Evolutionary conservation across 2,329 filamentous ascomycete genomes (phyloP).

Genomic region (Hypoxylon rubiginosum): DNA sequence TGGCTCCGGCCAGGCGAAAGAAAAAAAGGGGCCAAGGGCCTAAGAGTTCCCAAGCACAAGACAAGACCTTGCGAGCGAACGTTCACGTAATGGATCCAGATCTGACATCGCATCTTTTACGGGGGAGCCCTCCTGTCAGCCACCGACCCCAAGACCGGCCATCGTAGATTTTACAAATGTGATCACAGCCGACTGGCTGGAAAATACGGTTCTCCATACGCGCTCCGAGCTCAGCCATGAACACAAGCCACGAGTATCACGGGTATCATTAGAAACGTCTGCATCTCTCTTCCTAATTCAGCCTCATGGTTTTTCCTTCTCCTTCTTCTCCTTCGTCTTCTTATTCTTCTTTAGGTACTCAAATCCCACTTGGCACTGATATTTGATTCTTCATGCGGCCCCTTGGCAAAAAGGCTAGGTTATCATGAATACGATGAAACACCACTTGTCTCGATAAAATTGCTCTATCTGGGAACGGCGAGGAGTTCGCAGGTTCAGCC

Average conservation of each 20-base stretch:
- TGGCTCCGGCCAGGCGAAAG: conserved; percentile 30
- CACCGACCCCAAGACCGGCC: conserved; percentile 21
- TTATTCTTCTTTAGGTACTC: not conserved
- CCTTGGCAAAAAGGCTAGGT: conserved; percentile 22
- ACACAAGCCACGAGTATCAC: conserved; percentile 16
- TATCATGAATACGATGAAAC: conserved; percentile 38
- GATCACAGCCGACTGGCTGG: not conserved
- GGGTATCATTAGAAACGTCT: not conserved
- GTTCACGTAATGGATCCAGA: conserved; percentile 33
- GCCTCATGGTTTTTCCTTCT: conserved; percentile 14
- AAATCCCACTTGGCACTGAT: conserved; percentile 7
- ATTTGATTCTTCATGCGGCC: conserved; percentile 20
- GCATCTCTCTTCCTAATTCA: conserved; percentile 13
- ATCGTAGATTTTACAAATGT: conserved; percentile 10
- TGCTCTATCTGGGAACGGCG: conserved; percentile 28
- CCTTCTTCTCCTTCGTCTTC: not conserved
- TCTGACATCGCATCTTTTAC: conserved; percentile 35
- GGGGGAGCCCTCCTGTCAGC: conserved; percentile 26
- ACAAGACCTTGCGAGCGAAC: conserved; percentile 19
- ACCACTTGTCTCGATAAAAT: conserved; percentile 39
- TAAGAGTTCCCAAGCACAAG: conserved; percentile 6
- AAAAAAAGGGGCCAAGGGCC: not conserved
- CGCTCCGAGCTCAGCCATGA: conserved; percentile 1
- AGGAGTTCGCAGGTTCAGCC: conserved; percentile 8
- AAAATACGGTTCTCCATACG: not conserved